A percentile compares a stretch with the other conserved stretches of the same genome.
These are phyloP conservation scores for Mortierella hygrophila DNA, from an alignment of 192 early-diverging fungal genomes.

Conservation along the genomic window DNA sequence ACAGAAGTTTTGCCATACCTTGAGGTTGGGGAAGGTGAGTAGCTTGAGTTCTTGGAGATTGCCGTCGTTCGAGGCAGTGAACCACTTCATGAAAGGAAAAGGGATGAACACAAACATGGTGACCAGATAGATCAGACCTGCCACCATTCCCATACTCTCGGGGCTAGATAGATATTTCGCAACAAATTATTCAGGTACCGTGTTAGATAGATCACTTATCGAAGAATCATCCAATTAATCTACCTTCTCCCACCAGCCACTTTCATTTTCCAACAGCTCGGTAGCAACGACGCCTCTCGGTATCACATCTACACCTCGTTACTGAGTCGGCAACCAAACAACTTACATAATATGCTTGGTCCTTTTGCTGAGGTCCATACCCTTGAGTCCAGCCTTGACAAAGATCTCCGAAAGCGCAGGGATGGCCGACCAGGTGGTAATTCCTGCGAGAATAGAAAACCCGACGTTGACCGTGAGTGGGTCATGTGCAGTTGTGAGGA, in stretches of 20 bases:
- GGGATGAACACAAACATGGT: constrained; percentile 94
- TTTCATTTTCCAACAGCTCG: neutral
- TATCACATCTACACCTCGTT: neutral
- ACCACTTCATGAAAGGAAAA: constrained; percentile 92
- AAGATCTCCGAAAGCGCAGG: constrained; percentile 77
- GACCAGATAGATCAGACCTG: constrained; percentile 89
- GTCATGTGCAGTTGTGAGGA: constrained; percentile 74
- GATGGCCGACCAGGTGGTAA: constrained; percentile 80
- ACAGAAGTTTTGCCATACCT: constrained; percentile 58
- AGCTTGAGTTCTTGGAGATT: constrained; percentile 52
- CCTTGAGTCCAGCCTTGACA: constrained; percentile 80
- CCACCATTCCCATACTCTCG: constrained; percentile 94
- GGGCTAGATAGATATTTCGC: constrained; percentile 64
- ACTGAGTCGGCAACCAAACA: neutral
- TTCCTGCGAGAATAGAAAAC: constrained; percentile 76
- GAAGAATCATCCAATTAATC: neutral
- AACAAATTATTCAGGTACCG: neutral
- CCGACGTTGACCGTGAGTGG: constrained; percentile 79
- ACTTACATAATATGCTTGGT: constrained; percentile 76
- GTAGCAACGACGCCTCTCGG: neutral
- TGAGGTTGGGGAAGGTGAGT: constrained; percentile 78
- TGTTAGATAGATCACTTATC: neutral
- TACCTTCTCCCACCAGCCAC: no score
- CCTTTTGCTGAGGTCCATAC: constrained; percentile 86
- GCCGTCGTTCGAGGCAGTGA: constrained; percentile 59